phyloP scores from a whole-genome alignment of 257 asterid species.

The Handroanthus guayacan region DNA sequence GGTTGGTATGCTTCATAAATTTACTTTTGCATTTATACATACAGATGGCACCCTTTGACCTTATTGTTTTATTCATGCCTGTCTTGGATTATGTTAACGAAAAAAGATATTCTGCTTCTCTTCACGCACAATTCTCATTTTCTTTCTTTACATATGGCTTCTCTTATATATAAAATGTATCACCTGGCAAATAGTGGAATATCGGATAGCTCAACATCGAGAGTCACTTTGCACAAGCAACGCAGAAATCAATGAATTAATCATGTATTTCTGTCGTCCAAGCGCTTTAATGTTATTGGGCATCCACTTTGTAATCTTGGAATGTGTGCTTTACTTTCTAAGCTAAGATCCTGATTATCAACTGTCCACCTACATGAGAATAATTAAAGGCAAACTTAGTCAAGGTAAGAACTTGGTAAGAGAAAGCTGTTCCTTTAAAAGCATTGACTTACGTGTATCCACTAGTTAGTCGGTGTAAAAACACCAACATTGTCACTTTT shows the following conservation, averaged over 20 bases:
- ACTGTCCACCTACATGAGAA: slow-evolving; percentile 58
- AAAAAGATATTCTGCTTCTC: background rate
- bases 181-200: background rate
- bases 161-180: background rate
- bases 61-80: background rate
- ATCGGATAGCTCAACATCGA: background rate
- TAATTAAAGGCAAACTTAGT: slow-evolving; percentile 7
- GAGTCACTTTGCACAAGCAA: background rate
- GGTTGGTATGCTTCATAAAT: background rate
- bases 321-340: slow-evolving; percentile 59
- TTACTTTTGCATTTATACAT: background rate
- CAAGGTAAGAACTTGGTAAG: background rate
- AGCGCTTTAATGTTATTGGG: slow-evolving; percentile 56
- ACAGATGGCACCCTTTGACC: background rate
- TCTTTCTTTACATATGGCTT: background rate
- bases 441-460: slow-evolving; percentile 55
- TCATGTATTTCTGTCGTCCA: slow-evolving; percentile 18
- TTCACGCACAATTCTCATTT: background rate
- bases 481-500: slow-evolving; percentile 62
- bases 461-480: slow-evolving; percentile 53
- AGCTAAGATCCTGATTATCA: slow-evolving; percentile 58
- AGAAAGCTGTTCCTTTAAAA: background rate
- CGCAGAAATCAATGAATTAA: background rate
- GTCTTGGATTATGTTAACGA: background rate
- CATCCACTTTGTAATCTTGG: slow-evolving; percentile 71